These are phyloP conservation scores for Gynandropsis gynandra DNA, from an alignment of 345 rosid species.

Conservation along the genomic window DNA sequence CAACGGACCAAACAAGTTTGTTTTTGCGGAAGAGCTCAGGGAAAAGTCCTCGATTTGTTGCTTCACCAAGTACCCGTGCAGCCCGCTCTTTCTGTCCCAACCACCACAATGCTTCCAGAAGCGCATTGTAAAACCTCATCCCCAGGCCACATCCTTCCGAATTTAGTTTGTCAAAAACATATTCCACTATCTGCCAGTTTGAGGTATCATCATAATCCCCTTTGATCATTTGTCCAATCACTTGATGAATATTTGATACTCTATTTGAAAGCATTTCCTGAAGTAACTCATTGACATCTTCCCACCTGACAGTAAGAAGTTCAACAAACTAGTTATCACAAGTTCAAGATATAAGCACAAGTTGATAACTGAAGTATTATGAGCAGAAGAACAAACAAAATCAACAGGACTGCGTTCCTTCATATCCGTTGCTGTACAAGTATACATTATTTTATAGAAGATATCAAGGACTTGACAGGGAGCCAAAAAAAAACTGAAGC, in stretches of 20 bases:
- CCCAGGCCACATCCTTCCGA: constrained; percentile 90
- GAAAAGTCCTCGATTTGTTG: constrained; percentile 74
- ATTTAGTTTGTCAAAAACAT: constrained; percentile 72
- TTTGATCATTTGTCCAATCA: constrained; percentile 85
- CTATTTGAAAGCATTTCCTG: constrained; percentile 73
- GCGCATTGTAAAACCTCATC: constrained; percentile 81
- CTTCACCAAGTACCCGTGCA: constrained; percentile 73
- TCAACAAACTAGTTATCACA: constrained; percentile 12
- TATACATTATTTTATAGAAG: too few relatives aligned
- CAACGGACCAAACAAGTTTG: constrained; percentile 82
- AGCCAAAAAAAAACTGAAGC: too few relatives aligned
- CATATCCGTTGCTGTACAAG: too few relatives aligned
- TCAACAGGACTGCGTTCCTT: too few relatives aligned
- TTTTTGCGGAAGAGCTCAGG: constrained; percentile 83
- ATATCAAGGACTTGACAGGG: too few relatives aligned
- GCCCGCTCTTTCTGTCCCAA: constrained; percentile 85
- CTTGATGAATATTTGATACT: constrained; percentile 78
- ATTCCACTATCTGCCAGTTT: constrained; percentile 96
- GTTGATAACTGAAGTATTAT: not conserved
- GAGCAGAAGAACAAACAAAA: too few relatives aligned
- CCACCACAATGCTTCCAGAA: constrained; percentile 96
- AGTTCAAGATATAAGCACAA: constrained; percentile 12
- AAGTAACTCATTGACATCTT: constrained; percentile 59
- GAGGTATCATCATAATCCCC: constrained; percentile 82
- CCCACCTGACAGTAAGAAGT: constrained; percentile 51